Percentiles rank a stretch among this genome's conserved stretches.
These are phyloP conservation scores for Mycena epipterygia DNA, from an alignment of 768 basidiomycete species.

Conservation along the genomic window DNA sequence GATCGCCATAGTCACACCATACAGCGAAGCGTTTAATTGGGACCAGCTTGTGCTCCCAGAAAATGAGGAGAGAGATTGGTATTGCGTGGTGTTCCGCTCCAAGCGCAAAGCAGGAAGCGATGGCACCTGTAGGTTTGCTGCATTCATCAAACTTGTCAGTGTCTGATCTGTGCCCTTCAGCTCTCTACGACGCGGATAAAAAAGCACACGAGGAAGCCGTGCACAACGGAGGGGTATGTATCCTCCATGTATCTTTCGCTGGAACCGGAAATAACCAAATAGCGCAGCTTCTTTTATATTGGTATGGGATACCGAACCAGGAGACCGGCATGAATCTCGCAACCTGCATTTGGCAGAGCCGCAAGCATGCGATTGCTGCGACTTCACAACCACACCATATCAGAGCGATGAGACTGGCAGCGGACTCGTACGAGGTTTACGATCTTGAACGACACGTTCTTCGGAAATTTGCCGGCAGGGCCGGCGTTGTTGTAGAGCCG, in stretches of 20 bases:
- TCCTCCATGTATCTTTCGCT: not conserved
- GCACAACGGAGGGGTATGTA: conserved; percentile 82
- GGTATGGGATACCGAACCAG: conserved; percentile 90
- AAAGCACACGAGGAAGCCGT: conserved; percentile 95
- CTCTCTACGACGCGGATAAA: conserved; percentile 89
- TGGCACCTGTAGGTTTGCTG: conserved; percentile 64
- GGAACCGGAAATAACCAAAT: conserved; percentile 17
- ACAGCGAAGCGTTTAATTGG: conserved; percentile 93
- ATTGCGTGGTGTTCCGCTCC: conserved; percentile 91
- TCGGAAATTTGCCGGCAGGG: conserved; percentile 73
- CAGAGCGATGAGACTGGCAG: conserved; percentile 86
- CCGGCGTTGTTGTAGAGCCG: conserved; percentile 66
- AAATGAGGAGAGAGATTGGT: conserved; percentile 89
- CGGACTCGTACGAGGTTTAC: conserved; percentile 83
- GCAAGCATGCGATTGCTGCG: conserved; percentile 85
- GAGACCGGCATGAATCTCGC: conserved; percentile 89
- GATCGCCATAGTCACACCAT: conserved; percentile 53
- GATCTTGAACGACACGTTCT: conserved; percentile 82
- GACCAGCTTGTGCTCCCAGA: conserved; percentile 72
- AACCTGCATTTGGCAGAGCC: conserved; percentile 96
- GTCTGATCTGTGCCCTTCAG: conserved; percentile 49
- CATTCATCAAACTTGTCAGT: conserved; percentile 9
- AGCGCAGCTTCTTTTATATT: conserved; percentile 85
- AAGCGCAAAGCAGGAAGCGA: conserved; percentile 81
- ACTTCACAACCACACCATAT: conserved; percentile 86